phyloP scores from a whole-genome alignment of 2,329 filamentous ascomycete species.

The Trichoderma koningii region DNA sequence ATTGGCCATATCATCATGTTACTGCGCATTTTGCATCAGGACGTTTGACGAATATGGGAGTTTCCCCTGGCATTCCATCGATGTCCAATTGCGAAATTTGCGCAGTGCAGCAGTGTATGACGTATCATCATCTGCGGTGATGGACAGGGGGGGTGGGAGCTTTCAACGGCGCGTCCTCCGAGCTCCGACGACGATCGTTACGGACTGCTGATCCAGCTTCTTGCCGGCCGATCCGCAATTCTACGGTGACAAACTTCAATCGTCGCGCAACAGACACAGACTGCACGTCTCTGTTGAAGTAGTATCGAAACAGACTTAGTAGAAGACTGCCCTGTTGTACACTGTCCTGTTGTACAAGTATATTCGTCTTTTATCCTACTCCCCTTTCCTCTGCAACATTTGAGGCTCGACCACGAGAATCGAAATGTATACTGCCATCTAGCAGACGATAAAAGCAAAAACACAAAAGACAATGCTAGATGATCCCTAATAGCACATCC shows the following conservation, averaged over 20 bases:
- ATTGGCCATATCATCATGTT: too few species aligned
- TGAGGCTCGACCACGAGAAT: background rate
- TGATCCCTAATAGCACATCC: conserved; percentile 17
- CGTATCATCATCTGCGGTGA: background rate
- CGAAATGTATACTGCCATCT: conserved; percentile 7
- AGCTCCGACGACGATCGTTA: too few species aligned
- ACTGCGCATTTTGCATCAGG: background rate
- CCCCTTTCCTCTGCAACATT: background rate
- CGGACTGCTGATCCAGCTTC: background rate
- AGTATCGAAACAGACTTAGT: background rate
- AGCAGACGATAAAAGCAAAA: background rate
- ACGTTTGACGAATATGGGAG: background rate
- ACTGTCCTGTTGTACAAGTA: background rate
- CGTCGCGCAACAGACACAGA: too few species aligned
- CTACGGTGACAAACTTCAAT: too few species aligned
- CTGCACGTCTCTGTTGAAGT: background rate
- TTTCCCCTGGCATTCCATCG: too few species aligned
- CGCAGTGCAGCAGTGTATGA: conserved; percentile 6
- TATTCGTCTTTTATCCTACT: conserved; percentile 20
- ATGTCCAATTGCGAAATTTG: too few species aligned
- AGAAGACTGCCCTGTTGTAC: background rate
- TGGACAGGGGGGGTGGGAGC: background rate
- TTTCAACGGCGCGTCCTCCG: background rate
- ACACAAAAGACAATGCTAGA: conserved; percentile 6
- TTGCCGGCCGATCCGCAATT: background rate